Evolutionary conservation across 805 yeast species (phyloP), one percentile per base, ranked within the genome.

Genomic region (Naumovozyma baii): DNA sequence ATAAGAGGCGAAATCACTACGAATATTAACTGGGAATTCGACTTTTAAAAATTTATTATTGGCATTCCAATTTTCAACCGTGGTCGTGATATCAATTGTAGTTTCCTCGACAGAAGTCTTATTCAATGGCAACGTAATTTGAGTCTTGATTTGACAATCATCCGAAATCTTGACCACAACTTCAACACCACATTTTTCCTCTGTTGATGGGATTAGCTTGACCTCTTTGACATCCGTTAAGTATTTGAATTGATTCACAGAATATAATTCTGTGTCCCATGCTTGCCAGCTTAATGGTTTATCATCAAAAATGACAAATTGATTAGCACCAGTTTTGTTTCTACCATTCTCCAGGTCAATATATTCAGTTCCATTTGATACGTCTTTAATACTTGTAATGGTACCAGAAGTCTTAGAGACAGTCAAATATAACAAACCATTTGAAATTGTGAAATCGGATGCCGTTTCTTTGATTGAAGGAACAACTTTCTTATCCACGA

Each of bases 181-280:
- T 44, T 74, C 65, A 26, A 88, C 65, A 0, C 87, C 70, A 1
- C 82, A 74, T 41, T 76, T 72, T 35, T 81, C 64, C 25, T 81
- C 79, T 0, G 69, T 48, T 0, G 65, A 62, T 19, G 59, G 62
- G 18, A 69, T 66, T 12, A 68, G 59, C 3, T 47, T 42, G 25
- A 67, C 61, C 4, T 52, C 52, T 28, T 59, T 52, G 8, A 54
- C 39, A n/a, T 49, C 47, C 3, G 53, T 51, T 19, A 80, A 59
- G 47, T 77, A 75, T 39, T 66, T 66, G 55, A 72, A 76, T 54
- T 81, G 86, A 51, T 81, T 85, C 41, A 85, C 72, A 0, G 95
- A 83, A 56, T 76, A 92, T 42, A 87, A 70, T 57, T 90, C 98
- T 0, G 97, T 90, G 58, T 90, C 98, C 98, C 98, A 90, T 1